These are phyloP conservation scores for Colletotrichum melonis DNA, from an alignment of 2,329 filamentous ascomycete genomes.

Conservation along the genomic window DNA sequence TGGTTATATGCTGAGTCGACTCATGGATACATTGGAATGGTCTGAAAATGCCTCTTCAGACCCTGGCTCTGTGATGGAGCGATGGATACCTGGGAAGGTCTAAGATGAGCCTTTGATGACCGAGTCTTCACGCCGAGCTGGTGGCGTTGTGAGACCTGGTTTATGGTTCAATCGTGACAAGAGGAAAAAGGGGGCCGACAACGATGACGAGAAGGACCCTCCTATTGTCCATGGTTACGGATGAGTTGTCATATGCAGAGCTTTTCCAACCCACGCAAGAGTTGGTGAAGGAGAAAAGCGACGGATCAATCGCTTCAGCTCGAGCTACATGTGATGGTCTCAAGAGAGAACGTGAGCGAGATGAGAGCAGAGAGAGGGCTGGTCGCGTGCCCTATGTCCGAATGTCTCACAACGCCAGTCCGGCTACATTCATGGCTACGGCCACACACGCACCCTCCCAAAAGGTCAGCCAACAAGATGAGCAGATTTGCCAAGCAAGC, in stretches of 20 bases:
- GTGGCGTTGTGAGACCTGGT: conserved; percentile 6
- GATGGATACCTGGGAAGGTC: neutral
- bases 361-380: neutral
- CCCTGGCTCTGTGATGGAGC: neutral
- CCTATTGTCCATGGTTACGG: neutral
- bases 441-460: neutral
- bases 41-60: neutral
- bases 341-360: conserved; percentile 7
- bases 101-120: neutral
- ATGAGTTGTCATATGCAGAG: neutral
- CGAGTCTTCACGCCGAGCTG: conserved; percentile 20
- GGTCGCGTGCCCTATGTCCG: conserved; percentile 27
- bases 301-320: conserved; percentile 2
- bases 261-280: neutral
- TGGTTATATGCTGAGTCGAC: neutral
- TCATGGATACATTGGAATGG: too few species aligned
- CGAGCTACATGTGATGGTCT: conserved; percentile 22
- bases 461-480: neutral
- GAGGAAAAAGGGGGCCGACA: neutral
- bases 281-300: neutral
- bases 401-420: conserved; percentile 23
- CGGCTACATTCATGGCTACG: neutral
- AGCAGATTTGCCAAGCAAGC: neutral
- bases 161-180: neutral
- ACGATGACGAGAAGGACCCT: too few species aligned